Base-by-base conservation (phyloP, 495 filamentous ascomycete species). In the Xylaria flabelliformis region DNA sequence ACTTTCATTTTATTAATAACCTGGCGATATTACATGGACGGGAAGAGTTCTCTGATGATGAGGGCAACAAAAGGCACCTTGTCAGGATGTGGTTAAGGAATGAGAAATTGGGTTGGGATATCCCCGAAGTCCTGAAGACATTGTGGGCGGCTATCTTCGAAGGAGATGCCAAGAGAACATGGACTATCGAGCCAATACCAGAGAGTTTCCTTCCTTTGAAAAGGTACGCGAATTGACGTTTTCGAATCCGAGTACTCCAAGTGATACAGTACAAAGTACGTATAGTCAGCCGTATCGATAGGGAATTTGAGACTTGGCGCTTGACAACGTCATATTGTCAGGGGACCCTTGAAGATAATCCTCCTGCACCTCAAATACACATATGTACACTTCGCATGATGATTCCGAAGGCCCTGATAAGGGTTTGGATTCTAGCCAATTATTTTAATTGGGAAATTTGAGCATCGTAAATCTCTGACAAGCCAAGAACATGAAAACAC, bases 271-370 rank as follows among this genome's bases (percentile, higher is more conserved):
- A 39, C 6, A 4, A 39, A 1, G 36, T 36, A 44, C 10, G 12
- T 17, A 44, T 17, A 19, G 15, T 48, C 17, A 48, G 9, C 21
- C 8, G 9, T 4, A 62, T 65, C 44, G 63, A 50, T 50, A 65
- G 61, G 61, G 34, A 51, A 67, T 53, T 50, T 39, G 26, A 53
- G 64, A 39, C 46, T 51, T 53, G 64, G 29, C 15, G 46, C 48
- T 67, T 44, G 36, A 21, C 50, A 36, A 67, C 65, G 50, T 67
- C 65, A 67, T 67, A 41, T 42, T 8, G 24, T 7, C 5, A 15
- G 21, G 5, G 51, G 53, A 56, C 53, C 53, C 53, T 56, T 56
- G 7, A 24, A 36, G 34, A 26, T 26, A 48, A 39, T 29, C 36
- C 36, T 8, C 6, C 39, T 42, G 44, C 7, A 48, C 44, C 17